These are phyloP conservation scores for Cryptococcus neoformans DNA, from an alignment of 1,284 basidiomycete genomes.

Conservation along the genomic window DNA sequence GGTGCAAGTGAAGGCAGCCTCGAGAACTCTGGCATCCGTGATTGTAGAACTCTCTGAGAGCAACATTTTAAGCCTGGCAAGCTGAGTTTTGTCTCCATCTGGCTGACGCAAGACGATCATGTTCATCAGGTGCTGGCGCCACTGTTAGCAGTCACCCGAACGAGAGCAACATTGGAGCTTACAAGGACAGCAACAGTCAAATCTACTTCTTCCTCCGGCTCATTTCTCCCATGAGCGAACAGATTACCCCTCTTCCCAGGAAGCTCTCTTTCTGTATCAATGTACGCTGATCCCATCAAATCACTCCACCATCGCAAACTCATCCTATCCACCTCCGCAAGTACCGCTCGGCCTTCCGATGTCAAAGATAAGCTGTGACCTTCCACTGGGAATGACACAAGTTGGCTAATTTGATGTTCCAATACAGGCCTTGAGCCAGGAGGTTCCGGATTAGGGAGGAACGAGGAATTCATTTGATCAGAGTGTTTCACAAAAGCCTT, in stretches of 20 bases:
- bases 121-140: slow-evolving; percentile 74
- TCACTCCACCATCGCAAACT: slow-evolving; percentile 42
- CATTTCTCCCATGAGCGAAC: slow-evolving; percentile 25
- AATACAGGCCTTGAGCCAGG: slow-evolving; percentile 16
- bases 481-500: slow-evolving; percentile 19
- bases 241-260: slow-evolving; percentile 14
- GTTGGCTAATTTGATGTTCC: slow-evolving; percentile 21
- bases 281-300: slow-evolving; percentile 21
- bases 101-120: slow-evolving; percentile 73
- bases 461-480: slow-evolving; percentile 6
- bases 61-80: slow-evolving; percentile 68
- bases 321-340: slow-evolving; percentile 20
- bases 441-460: slow-evolving; percentile 3
- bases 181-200: slow-evolving; percentile 40
- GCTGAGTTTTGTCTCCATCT: slow-evolving; percentile 66
- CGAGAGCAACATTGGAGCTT: slow-evolving; percentile 2
- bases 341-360: slow-evolving; percentile 14
- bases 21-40: slow-evolving; percentile 58
- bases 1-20: slow-evolving; percentile 42
- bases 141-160: not conserved
- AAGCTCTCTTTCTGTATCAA: slow-evolving; percentile 4
- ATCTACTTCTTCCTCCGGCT: slow-evolving; percentile 41
- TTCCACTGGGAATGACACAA: slow-evolving; percentile 21
- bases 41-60: slow-evolving; percentile 79
- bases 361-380: slow-evolving; percentile 3